Base-by-base conservation (phyloP, 768 basidiomycete genomes). In the Coprinopsis sp. region DNA sequence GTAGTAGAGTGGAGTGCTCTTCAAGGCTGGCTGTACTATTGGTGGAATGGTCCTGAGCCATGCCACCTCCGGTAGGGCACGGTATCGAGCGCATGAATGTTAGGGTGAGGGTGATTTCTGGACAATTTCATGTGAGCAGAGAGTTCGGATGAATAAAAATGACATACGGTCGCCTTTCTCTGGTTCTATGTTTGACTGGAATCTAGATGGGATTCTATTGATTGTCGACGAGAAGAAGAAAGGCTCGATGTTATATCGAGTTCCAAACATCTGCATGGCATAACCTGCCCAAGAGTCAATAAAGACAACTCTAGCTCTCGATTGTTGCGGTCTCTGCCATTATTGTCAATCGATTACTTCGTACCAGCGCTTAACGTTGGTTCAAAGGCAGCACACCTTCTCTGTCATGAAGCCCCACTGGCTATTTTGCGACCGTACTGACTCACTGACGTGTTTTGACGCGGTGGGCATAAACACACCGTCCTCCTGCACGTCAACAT, bases 151-250 rank as follows among this genome's bases (percentile, higher is more conserved):
- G n/a, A n/a, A n/a, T n/a, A n/a, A n/a, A n/a, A n/a, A 3, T 27
- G 2, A 58, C 75, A 37, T 55, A 79, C 78, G 60, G 45, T 73
- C 71, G 16, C 65, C 62, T 39, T 65, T 34, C 1, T 61, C 51
- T 2, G 54, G 56, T 0, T 56, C 28, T 0, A 72, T 47, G 49
- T 67, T 67, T 44, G 78, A 76, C 50, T 77, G 78, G 52, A 78
- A 79, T 47, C 79, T 68, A 12, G 76, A 68, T 10, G 80, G 81
- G 54, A 80, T 82, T 76, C 76, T 78, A 36, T 78, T 76, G 5
- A 79, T 57, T 2, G 79, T 76, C 1, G 79, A 81, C 0, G 79
- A 77, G 57, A 81, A 83, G 55, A 77, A 83, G 58, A 83, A 82
- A 0, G 81, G 81, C 51, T 82, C 81, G 47, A 82, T 66, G 33